These are phyloP conservation scores for Herpetomonas samuelpessoai DNA, from an alignment of 208 protist genomes.

Conservation along the genomic window DNA sequence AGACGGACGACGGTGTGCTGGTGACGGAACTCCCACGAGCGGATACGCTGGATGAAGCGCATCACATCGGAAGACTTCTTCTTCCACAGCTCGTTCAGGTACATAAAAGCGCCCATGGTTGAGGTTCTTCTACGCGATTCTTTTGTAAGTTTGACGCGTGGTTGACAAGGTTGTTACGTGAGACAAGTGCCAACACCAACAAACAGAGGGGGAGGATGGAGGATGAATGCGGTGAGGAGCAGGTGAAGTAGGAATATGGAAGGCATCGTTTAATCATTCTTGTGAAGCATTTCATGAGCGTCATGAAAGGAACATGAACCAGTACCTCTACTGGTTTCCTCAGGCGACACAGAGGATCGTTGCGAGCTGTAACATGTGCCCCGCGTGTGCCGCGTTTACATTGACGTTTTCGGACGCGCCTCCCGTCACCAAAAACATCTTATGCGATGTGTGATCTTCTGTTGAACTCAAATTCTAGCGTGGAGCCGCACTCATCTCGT, in stretches of 20 bases:
- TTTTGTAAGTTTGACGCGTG: background rate
- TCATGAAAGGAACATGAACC: background rate
- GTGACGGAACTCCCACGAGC: slow-evolving; percentile 99
- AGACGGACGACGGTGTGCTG: slow-evolving; percentile 92
- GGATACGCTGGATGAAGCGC: slow-evolving; percentile 98
- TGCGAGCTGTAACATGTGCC: no score
- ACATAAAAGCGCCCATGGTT: slow-evolving; percentile 99
- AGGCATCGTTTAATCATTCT: no score
- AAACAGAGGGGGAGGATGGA: background rate
- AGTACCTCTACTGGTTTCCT: no score
- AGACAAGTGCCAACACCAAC: background rate
- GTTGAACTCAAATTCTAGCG: no score
- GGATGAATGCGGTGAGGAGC: background rate
- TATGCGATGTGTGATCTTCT: no score
- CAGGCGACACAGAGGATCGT: no score
- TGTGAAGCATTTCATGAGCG: background rate
- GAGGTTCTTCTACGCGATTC: slow-evolving; percentile 22
- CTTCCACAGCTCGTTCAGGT: slow-evolving; percentile 99
- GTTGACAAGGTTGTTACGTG: background rate
- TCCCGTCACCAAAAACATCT: no score
- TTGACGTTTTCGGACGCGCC: no score
- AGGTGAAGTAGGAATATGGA: background rate
- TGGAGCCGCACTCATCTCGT: no score
- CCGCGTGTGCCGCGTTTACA: no score
- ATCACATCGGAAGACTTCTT: slow-evolving; percentile 99